phyloP scores from a whole-genome alignment of 257 asterid species.

The Solanum arcanum region DNA sequence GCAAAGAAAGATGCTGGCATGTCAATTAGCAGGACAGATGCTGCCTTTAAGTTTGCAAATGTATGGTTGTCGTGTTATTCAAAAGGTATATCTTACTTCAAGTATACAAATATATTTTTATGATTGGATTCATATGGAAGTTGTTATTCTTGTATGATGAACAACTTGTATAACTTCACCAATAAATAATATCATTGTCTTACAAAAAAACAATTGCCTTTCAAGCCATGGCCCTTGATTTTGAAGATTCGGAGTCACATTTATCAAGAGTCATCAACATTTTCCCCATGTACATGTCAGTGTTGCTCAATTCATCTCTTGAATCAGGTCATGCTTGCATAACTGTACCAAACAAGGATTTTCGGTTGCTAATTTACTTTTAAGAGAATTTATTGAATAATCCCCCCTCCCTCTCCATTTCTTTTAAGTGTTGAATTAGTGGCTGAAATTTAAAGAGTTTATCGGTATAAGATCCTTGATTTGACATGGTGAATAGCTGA shows the following conservation, averaged over 20 bases:
- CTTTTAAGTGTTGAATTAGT: not conserved
- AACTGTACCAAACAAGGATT: not conserved
- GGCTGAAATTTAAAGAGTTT: not conserved
- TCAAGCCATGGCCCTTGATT: not conserved
- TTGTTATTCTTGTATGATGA: not conserved
- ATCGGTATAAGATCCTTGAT: not conserved
- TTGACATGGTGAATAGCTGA: not conserved
- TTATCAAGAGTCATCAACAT: not conserved
- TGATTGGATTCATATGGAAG: not conserved
- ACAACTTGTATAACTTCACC: not conserved
- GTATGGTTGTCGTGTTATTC: slow-evolving; percentile 97
- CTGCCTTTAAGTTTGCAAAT: slow-evolving; percentile 71
- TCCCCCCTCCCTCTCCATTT: not conserved
- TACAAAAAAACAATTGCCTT: not conserved
- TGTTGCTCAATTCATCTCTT: not conserved
- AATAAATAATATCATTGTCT: not conserved
- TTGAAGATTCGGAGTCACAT: not conserved
- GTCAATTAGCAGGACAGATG: slow-evolving; percentile 59
- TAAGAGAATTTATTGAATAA: not conserved
- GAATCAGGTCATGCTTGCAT: not conserved
- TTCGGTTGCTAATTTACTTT: not conserved
- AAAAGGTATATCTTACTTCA: slow-evolving; percentile 45
- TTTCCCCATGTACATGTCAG: not conserved
- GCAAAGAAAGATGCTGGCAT: slow-evolving; percentile 73
- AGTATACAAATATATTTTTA: not conserved